These are phyloP conservation scores for Paragyromitra xinjiangensis DNA, from an alignment of 495 filamentous ascomycete genomes.

Conservation along the genomic window DNA sequence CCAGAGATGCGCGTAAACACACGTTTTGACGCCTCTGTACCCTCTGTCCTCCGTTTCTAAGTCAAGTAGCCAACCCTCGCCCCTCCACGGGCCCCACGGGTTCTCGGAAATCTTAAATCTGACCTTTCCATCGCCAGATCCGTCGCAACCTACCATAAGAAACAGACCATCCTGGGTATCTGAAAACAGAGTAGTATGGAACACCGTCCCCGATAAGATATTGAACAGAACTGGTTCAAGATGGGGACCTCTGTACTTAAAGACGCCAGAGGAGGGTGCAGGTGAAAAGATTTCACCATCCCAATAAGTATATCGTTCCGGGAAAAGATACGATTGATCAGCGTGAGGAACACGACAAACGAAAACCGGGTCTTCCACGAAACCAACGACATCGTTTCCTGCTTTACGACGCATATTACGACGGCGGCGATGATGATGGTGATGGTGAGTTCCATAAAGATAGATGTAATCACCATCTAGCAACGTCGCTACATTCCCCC, in stretches of 20 bases:
- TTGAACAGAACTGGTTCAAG: constrained; percentile 26
- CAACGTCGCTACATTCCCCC: constrained; percentile 41
- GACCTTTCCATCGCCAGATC: constrained; percentile 11
- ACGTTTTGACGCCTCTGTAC: constrained; percentile 5
- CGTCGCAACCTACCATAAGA: constrained; percentile 21
- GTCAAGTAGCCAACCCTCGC: constrained; percentile 32
- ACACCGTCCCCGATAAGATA: constrained; percentile 23
- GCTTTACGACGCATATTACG: neutral
- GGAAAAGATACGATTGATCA: constrained; percentile 28
- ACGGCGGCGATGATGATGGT: neutral
- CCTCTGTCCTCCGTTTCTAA: constrained; percentile 1
- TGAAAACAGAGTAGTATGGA: constrained; percentile 31
- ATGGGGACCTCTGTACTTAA: neutral
- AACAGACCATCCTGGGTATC: constrained; percentile 16
- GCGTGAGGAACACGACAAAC: constrained; percentile 39
- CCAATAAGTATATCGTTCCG: constrained; percentile 40
- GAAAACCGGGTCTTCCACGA: constrained; percentile 20
- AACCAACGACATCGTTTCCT: neutral
- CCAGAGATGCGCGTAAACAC: constrained; percentile 30
- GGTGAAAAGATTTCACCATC: constrained; percentile 28
- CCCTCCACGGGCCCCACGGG: constrained; percentile 39
- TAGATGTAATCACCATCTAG: constrained; percentile 35
- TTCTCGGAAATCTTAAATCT: constrained; percentile 33
- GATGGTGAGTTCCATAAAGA: constrained; percentile 33
- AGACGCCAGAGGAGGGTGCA: neutral